These are phyloP conservation scores for Candida sphagnicola DNA, from an alignment of 805 yeast genomes.

Conservation along the genomic window DNA sequence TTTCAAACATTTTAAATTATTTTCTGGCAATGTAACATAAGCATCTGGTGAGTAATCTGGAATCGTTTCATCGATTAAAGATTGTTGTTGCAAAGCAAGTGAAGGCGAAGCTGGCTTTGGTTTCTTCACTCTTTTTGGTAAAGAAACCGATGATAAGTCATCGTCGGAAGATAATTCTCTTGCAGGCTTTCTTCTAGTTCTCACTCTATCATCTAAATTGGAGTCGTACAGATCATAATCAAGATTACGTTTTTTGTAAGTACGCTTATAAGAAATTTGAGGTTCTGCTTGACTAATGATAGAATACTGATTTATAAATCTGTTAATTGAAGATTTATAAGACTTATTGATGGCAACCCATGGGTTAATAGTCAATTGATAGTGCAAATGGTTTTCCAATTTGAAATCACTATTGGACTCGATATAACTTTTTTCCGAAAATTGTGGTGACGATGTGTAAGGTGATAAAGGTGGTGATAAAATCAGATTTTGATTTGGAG, in stretches of 20 bases:
- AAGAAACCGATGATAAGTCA: slow-evolving; percentile 2
- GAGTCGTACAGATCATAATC: slow-evolving; percentile 25
- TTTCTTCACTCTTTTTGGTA: slow-evolving; percentile 26
- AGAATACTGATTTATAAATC: slow-evolving; percentile 52
- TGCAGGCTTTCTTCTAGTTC: slow-evolving; percentile 53
- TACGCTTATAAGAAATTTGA: slow-evolving; percentile 9
- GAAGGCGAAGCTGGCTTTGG: slow-evolving; percentile 31
- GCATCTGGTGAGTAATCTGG: slow-evolving; percentile 83
- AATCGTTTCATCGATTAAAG: slow-evolving; percentile 62
- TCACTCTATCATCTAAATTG: slow-evolving; percentile 40
- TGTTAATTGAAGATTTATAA: slow-evolving; percentile 45
- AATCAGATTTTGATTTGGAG: slow-evolving; percentile 18
- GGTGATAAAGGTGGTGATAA: slow-evolving; percentile 48
- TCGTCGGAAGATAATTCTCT: slow-evolving; percentile 17
- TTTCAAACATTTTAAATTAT: slow-evolving; percentile 63
- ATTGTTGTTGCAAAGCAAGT: slow-evolving; percentile 37
- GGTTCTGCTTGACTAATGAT: slow-evolving; percentile 17
- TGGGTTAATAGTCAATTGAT: slow-evolving; percentile 48
- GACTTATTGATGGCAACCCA: slow-evolving; percentile 40
- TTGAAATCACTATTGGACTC: slow-evolving; percentile 38
- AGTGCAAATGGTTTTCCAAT: slow-evolving; percentile 43
- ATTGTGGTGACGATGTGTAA: slow-evolving; percentile 11
- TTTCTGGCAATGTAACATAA: slow-evolving; percentile 54
- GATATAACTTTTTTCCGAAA: slow-evolving; percentile 14
- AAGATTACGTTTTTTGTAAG: slow-evolving; percentile 17